These are phyloP conservation scores for Petasospora fabianii DNA, from an alignment of 1,139 yeast genomes.

Conservation along the genomic window DNA sequence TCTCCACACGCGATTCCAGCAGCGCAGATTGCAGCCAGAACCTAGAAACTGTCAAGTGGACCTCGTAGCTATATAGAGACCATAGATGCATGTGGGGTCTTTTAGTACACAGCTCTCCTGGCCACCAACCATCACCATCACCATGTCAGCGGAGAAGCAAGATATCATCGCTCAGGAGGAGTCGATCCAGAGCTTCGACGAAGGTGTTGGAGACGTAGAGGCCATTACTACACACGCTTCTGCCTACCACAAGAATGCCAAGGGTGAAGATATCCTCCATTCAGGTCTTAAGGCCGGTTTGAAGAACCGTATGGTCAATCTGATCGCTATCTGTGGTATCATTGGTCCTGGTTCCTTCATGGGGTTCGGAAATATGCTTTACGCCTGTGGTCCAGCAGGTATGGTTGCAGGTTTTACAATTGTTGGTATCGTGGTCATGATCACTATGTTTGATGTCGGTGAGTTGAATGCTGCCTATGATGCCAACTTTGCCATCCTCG, in stretches of 20 bases:
- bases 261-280: slow-evolving; percentile 27
- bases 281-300: slow-evolving; percentile 33
- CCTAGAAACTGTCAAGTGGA: too few species aligned
- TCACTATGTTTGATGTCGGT: slow-evolving; percentile 58
- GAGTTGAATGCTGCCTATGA: slow-evolving; percentile 54
- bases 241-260: slow-evolving; percentile 26
- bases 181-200: not conserved
- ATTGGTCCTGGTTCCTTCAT: slow-evolving; percentile 70
- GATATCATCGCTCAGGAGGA: not conserved
- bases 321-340: slow-evolving; percentile 72
- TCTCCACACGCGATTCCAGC: too few species aligned
- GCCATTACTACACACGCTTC: not conserved
- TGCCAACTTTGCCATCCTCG: slow-evolving; percentile 52
- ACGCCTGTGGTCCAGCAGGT: slow-evolving; percentile 58
- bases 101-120: too few species aligned
- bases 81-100: not conserved
- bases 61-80: too few species aligned
- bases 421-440: slow-evolving; percentile 52
- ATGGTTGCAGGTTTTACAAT: slow-evolving; percentile 55
- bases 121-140: not conserved
- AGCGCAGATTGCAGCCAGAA: too few species aligned
- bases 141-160: not conserved
- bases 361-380: slow-evolving; percentile 58
- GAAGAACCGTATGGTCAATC: slow-evolving; percentile 35
- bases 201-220: not conserved